phyloP scores from a whole-genome alignment of 148 eudicot genomes.

The Polygonum maritimum region DNA sequence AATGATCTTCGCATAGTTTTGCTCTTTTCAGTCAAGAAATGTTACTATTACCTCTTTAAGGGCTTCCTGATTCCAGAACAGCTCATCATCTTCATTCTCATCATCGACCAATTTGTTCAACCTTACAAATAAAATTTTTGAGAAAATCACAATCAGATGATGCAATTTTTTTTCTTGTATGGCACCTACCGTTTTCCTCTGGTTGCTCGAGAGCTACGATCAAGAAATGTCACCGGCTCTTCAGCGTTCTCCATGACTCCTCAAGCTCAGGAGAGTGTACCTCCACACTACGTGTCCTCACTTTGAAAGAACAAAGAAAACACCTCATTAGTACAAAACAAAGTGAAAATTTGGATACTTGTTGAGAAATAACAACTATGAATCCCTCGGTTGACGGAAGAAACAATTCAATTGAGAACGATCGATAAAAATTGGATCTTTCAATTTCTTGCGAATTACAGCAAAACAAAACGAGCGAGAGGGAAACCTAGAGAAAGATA shows the following conservation, averaged over 20 bases:
- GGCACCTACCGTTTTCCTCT: constrained; percentile 72
- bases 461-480: too few species aligned
- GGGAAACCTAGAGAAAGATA: too few species aligned
- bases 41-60: constrained; percentile 54
- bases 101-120: constrained; percentile 89
- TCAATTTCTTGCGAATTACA: too few species aligned
- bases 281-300: background rate
- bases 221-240: constrained; percentile 34
- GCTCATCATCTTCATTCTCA: constrained; percentile 83
- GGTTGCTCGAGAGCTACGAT: constrained; percentile 66
- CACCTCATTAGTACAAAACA: background rate
- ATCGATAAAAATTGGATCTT: too few species aligned
- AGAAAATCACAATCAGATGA: constrained; percentile 1
- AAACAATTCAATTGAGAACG: too few species aligned
- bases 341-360: too few species aligned
- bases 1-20: background rate
- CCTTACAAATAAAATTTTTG: constrained; percentile 23
- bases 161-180: background rate
- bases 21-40: background rate
- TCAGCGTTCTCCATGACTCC: constrained; percentile 56
- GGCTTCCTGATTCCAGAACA: constrained; percentile 97
- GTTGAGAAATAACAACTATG: too few species aligned
- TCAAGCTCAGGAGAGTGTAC: background rate
- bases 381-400: too few species aligned
- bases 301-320: background rate